A percentile compares a stretch with the other conserved stretches of the same genome.
Conservation (phyloP, 345 rosid species). For the Stellera chamaejasme region DNA sequence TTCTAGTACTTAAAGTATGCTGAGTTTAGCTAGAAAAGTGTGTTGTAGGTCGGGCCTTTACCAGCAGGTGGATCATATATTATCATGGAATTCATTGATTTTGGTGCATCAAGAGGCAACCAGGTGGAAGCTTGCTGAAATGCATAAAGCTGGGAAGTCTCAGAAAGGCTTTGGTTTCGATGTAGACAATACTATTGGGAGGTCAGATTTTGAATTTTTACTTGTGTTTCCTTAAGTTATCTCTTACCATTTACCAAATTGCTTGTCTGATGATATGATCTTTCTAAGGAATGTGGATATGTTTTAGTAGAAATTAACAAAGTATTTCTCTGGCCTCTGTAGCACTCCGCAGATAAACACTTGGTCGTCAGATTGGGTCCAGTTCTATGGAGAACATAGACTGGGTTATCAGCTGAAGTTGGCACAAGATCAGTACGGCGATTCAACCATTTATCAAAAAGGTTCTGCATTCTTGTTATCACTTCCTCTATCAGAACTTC, state of each 20-base stretch:
- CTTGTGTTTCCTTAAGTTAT: constrained; percentile 2
- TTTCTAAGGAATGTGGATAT: not conserved
- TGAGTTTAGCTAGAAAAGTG: constrained; percentile 6
- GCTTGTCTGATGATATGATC: not conserved
- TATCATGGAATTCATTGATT: constrained; percentile 82
- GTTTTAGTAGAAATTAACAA: constrained; percentile 7
- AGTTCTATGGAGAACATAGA: constrained; percentile 79
- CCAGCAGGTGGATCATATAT: constrained; percentile 82
- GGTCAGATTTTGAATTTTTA: constrained; percentile 28
- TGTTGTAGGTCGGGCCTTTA: constrained; percentile 58
- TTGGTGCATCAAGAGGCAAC: constrained; percentile 66
- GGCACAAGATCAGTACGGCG: constrained; percentile 60
- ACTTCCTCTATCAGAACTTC: not conserved
- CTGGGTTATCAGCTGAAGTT: constrained; percentile 82
- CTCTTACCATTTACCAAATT: not conserved
- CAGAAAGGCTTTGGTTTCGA: constrained; percentile 82
- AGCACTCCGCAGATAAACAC: constrained; percentile 89
- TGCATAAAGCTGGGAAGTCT: constrained; percentile 88
- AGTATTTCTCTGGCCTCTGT: constrained; percentile 16
- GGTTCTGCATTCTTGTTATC: constrained; percentile 27
- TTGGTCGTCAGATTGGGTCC: constrained; percentile 85
- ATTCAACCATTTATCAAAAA: constrained; percentile 63
- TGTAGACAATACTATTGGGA: constrained; percentile 89
- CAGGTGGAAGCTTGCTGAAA: constrained; percentile 96
- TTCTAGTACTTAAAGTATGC: not conserved